Base-by-base conservation (phyloP, 106 monocot genomes). In the Allium sativum region DNA sequence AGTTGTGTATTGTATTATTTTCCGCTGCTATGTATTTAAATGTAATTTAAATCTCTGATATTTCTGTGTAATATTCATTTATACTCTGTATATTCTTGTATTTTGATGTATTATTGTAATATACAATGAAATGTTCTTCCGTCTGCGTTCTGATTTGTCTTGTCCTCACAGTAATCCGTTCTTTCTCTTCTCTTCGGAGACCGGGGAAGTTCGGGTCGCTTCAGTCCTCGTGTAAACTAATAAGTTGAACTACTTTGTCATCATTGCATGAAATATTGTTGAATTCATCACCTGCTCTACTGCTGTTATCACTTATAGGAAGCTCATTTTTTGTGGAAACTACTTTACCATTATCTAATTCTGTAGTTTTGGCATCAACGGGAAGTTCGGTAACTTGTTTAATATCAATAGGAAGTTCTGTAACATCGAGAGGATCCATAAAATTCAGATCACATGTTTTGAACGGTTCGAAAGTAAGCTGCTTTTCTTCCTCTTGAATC, bases 381-480 rank as follows among this genome's bases (percentile, higher is more conserved):
- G 65, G 20, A 21, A 61, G 40, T 21, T 17, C 15, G 41, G 65
- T 67, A 9, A 72, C 73, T 6, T 46, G 40, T 7, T 65, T 55
- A 66, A 65, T 62, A 74, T 66, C 72, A 53, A 67, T 61, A 44
- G 73, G 68, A 68, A 82, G 69, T 48, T 89, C 81, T 63, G 65
- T 67, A 21, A 75, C 65, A 53, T 83, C 85, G 64, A 77, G 79
- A 48, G 69, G 50, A 65, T 64, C 79, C 42, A 68, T 73, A 53
- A 91, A 80, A 59, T 91, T 91, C 40, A 91, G 90, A 65, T 91
- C 90, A 43, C 73, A 77, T 42, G 77, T 82, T 57, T 75, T 82
- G 50, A 80, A 80, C n/a, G 82, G 70, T 17, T 70, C 15, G 13
- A 7, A 50, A 12, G 48, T 50, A 50, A 11, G 53, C 41, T 50